A percentile compares a stretch with the other conserved stretches of the same genome.
phyloP scores from a whole-genome alignment of 2,329 filamentous ascomycete species.

The Verticillium alfalfae region DNA sequence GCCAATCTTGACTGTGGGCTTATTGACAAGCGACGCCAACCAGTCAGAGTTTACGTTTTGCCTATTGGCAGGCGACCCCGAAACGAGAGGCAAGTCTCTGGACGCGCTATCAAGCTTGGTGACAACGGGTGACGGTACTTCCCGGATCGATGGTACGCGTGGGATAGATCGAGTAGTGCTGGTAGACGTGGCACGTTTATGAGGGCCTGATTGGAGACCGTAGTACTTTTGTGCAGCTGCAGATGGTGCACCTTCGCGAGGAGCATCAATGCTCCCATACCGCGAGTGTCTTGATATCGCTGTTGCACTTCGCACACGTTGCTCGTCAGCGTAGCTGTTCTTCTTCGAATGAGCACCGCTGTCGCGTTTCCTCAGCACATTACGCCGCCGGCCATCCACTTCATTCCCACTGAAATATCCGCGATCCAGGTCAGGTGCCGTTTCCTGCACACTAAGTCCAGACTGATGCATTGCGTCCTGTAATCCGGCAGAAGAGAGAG shows the following conservation, averaged over 20 bases:
- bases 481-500: slow-evolving; percentile 47
- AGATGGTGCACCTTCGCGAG: slow-evolving; percentile 55
- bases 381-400: slow-evolving; percentile 68
- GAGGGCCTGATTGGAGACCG: slow-evolving; percentile 39
- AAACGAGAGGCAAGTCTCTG: slow-evolving; percentile 33
- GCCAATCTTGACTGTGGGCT: slow-evolving; percentile 42
- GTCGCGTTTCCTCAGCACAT: slow-evolving; percentile 75
- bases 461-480: slow-evolving; percentile 35
- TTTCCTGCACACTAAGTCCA: slow-evolving; percentile 35
- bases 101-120: slow-evolving; percentile 51
- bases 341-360: slow-evolving; percentile 60
- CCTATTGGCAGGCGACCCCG: slow-evolving; percentile 33
- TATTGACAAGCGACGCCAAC: slow-evolving; percentile 45
- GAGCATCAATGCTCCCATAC: slow-evolving; percentile 73
- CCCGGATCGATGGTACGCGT: slow-evolving; percentile 46
- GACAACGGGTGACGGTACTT: slow-evolving; percentile 49
- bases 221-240: slow-evolving; percentile 69
- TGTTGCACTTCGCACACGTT: slow-evolving; percentile 59
- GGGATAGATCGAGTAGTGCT: slow-evolving; percentile 50
- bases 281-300: slow-evolving; percentile 68
- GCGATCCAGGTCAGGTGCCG: slow-evolving; percentile 64
- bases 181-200: slow-evolving; percentile 58
- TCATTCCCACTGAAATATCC: slow-evolving; percentile 94
- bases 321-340: slow-evolving; percentile 72
- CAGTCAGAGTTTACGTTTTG: slow-evolving; percentile 48